phyloP scores from a whole-genome alignment of 139 green algal genomes.

The Penium margaritaceum region DNA sequence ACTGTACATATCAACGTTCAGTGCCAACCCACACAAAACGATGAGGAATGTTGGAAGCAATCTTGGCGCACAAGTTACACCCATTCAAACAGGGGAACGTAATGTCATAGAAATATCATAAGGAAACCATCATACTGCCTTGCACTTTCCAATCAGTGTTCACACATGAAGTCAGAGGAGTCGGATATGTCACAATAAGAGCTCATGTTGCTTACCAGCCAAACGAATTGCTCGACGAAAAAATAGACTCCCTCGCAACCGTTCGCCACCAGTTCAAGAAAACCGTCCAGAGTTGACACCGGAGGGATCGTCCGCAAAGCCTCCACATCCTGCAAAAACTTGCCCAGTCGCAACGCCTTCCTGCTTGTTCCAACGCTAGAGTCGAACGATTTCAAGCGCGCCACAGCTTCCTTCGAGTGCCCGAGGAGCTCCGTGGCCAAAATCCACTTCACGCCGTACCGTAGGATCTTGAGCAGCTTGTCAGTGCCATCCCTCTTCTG shows the following conservation, averaged over 20 bases:
- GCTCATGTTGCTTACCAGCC: background rate
- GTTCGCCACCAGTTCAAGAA: slow-evolving; percentile 31
- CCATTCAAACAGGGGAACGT: background rate
- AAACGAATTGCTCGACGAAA: slow-evolving; percentile 35
- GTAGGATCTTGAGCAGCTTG: slow-evolving; percentile 34
- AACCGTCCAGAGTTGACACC: background rate
- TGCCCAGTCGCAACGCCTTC: slow-evolving; percentile 32
- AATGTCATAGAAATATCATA: background rate
- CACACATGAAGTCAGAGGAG: too few species aligned
- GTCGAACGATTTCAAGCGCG: slow-evolving; percentile 25
- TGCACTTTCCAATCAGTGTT: too few species aligned
- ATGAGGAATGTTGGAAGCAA: background rate
- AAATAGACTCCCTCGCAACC: slow-evolving; percentile 33
- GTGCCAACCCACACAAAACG: background rate
- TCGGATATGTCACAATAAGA: background rate
- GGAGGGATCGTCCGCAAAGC: slow-evolving; percentile 1
- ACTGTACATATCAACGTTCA: background rate
- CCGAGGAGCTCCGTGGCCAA: slow-evolving; percentile 4
- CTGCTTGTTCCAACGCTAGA: slow-evolving; percentile 27
- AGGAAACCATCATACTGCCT: background rate
- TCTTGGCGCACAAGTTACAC: background rate
- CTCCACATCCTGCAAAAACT: slow-evolving; percentile 36
- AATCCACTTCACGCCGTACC: slow-evolving; percentile 20
- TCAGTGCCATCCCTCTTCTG: slow-evolving; percentile 41
- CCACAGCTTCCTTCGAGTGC: background rate